A percentile compares a stretch with the other conserved stretches of the same genome.
Conservation (phyloP, 2,329 filamentous ascomycete genomes). For the Neofusicoccum parvum region DNA sequence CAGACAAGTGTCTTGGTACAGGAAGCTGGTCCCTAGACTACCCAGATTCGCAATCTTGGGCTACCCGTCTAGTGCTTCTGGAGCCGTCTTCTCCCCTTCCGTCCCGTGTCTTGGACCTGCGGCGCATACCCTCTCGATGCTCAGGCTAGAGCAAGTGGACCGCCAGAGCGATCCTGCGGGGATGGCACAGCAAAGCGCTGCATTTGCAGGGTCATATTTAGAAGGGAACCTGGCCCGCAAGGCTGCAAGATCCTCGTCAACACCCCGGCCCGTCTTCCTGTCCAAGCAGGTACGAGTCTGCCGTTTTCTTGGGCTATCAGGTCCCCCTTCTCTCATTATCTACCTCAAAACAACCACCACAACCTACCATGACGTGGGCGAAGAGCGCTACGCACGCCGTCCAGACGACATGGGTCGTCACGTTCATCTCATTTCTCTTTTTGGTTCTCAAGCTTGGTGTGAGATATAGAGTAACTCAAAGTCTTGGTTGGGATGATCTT, state of each 20-base stretch:
- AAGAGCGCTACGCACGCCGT: not conserved
- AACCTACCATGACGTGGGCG: not conserved
- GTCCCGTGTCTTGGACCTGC: not conserved
- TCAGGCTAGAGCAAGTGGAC: not conserved
- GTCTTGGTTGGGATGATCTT: conserved; percentile 1
- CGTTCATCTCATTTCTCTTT: not conserved
- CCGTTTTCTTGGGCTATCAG: not conserved
- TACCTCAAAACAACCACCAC: not conserved
- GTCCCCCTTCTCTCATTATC: not conserved
- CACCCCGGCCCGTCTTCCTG: not conserved
- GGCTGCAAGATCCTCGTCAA: not conserved
- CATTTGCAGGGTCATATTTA: not conserved
- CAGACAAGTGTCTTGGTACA: not conserved
- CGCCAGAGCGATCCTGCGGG: not conserved
- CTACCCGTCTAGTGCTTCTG: not conserved
- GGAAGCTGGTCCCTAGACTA: not conserved
- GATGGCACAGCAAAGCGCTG: not conserved
- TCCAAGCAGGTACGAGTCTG: not conserved
- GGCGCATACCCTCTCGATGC: not conserved
- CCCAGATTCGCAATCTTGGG: not conserved
- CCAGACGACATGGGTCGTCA: not conserved
- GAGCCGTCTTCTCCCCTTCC: not conserved
- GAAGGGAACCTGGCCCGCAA: not conserved
- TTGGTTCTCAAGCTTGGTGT: conserved; percentile 5
- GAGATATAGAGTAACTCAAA: not conserved